Evolutionary conservation across 768 basidiomycete genomes (phyloP), one percentile per base, ranked within the genome.

Genomic region (Boletus eberwhitei): DNA sequence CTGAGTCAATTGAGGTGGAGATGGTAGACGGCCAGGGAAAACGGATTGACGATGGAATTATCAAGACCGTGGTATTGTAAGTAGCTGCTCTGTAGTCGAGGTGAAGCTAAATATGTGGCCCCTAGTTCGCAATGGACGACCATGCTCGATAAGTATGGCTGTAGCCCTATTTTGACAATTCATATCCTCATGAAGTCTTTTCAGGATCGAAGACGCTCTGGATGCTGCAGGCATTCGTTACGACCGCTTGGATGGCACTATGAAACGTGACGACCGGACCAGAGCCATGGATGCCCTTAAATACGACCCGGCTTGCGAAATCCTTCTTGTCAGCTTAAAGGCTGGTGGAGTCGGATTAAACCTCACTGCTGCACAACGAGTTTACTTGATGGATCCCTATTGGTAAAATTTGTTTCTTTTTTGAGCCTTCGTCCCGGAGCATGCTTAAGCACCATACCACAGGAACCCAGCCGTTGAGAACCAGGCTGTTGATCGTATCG

Each of bases 391-490:
- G 85, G 94, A 98, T 73, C 94, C 94, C 39, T 98, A 97, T 71
- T 98, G 94, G 93, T 88, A 59, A 26, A 4, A 1, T 75, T 43
- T 39, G 42, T 21, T 45, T 24, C 21, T 40, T 32, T 26, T 16
- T 19, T 37, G 14, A 57, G 31, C 49, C 14, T 40, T 41, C 17
- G 21, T 47, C 22, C 17, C 11, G 35, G 9, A 38, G 56, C 34
- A 39, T 42, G 46, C 48, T 52, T n/a, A 50, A 42, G 31, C 19
- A 35, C 17, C 17, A 22, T 53, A 24, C 11, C 41, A 7, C 61
- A 93, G 91, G 93, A 97, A 97, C 64, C 94, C 94, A 16, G 93
- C 93, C 19, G 94, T 95, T 6, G 94, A 98, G 74, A 94, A 97
- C 65, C 96, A 98, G 73, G 96, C 95, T 19, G 92, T 98, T 29